phyloP scores from a whole-genome alignment of 192 early-diverging fungal genomes.

The Backusella circina region DNA sequence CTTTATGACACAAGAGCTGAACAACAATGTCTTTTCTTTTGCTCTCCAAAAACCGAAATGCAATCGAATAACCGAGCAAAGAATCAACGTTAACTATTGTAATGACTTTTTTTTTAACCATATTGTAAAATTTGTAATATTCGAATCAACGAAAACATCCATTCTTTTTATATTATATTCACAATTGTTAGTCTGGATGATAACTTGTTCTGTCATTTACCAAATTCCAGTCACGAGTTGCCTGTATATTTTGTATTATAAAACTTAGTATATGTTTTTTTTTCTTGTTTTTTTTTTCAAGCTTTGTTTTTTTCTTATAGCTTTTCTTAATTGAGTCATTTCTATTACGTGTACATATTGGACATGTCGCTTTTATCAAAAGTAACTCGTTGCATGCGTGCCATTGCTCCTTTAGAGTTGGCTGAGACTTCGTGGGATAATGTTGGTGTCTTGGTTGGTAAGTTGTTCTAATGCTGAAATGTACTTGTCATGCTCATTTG shows the following conservation, averaged over 20 bases:
- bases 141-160: background rate
- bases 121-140: background rate
- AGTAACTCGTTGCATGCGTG: constrained; percentile 68
- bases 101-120: background rate
- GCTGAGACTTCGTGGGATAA: constrained; percentile 89
- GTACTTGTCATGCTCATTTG: background rate
- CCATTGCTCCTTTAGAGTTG: constrained; percentile 79
- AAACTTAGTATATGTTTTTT: background rate
- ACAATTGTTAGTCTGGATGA: background rate
- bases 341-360: constrained; percentile 14
- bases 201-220: background rate
- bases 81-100: constrained; percentile 1
- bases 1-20: constrained; percentile 8
- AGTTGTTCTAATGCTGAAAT: background rate
- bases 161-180: background rate
- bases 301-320: background rate
- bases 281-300: background rate
- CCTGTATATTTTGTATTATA: background rate
- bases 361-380: constrained; percentile 56
- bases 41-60: background rate
- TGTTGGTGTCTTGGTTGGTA: constrained; percentile 82
- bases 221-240: background rate
- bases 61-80: constrained; percentile 10
- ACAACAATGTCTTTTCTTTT: background rate
- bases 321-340: background rate